These are phyloP conservation scores for Xylariaceae sp. DNA, from an alignment of 2,329 filamentous ascomycete genomes.

Conservation along the genomic window DNA sequence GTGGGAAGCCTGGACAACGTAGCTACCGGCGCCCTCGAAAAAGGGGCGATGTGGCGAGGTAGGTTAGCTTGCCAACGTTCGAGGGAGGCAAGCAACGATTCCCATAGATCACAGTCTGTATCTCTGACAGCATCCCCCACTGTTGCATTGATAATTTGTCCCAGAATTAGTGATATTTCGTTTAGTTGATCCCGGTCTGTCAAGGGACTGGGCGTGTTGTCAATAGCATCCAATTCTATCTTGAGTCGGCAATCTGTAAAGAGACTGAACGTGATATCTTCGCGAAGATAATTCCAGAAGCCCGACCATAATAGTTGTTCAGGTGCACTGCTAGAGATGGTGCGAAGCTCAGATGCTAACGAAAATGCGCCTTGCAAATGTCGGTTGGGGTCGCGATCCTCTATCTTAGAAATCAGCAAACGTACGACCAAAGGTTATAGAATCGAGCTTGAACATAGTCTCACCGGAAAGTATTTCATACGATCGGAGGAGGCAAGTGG, in stretches of 20 bases:
- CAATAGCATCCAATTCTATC: conserved; percentile 32
- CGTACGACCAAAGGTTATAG: background rate
- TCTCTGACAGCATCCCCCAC: conserved; percentile 21
- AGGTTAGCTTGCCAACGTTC: conserved; percentile 30
- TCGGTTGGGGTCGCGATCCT: conserved; percentile 39
- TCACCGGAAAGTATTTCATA: conserved; percentile 46
- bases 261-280: conserved; percentile 52
- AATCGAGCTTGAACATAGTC: conserved; percentile 2
- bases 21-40: conserved; percentile 18
- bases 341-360: conserved; percentile 31
- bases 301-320: conserved; percentile 36
- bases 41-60: conserved; percentile 32
- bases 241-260: conserved; percentile 40
- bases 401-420: conserved; percentile 14
- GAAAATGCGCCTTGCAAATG: conserved; percentile 46
- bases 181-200: conserved; percentile 37
- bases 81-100: conserved; percentile 19
- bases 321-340: conserved; percentile 17
- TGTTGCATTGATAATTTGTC: conserved; percentile 38
- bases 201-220: conserved; percentile 5
- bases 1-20: conserved; percentile 30
- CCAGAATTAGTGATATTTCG: conserved; percentile 39
- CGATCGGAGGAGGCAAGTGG: conserved; percentile 44
- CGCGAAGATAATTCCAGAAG: conserved; percentile 49
- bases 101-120: conserved; percentile 16